A percentile compares a stretch with the other conserved stretches of the same genome.
Evolutionary conservation across 2,329 filamentous ascomycete genomes (phyloP).

Genomic region (Fusarium sp.): DNA sequence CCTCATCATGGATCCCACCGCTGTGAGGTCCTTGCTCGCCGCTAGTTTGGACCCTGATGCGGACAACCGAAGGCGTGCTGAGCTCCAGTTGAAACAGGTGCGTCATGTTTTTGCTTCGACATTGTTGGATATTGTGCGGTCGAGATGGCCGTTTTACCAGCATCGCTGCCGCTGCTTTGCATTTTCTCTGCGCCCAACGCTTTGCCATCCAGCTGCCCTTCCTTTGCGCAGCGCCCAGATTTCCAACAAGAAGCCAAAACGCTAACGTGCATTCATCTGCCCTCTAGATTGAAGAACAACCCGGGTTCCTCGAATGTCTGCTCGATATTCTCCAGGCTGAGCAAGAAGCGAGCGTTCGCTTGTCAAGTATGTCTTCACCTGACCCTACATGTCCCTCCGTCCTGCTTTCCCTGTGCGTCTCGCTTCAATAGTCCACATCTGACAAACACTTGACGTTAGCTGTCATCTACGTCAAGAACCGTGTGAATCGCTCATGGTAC

Average conservation of each 20-base stretch:
- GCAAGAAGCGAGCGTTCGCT: constrained; percentile 82
- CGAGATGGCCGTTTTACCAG: background rate
- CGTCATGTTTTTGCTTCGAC: constrained; percentile 44
- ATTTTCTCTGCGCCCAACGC: constrained; percentile 18
- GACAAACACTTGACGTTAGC: constrained; percentile 61
- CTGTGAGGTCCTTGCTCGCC: constrained; percentile 78
- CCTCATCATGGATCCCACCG: constrained; percentile 74
- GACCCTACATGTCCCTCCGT: constrained; percentile 7
- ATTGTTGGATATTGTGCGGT: background rate
- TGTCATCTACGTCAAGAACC: constrained; percentile 98
- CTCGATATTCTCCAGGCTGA: constrained; percentile 91
- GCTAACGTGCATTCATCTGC: constrained; percentile 35
- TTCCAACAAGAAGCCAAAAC: constrained; percentile 5
- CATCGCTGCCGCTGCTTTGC: constrained; percentile 1
- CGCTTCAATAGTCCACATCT: constrained; percentile 34
- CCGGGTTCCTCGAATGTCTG: constrained; percentile 89
- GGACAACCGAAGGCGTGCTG: constrained; percentile 78
- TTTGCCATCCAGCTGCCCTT: constrained; percentile 23
- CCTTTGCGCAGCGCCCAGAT: constrained; percentile 27
- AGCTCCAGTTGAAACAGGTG: constrained; percentile 85
- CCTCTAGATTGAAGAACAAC: constrained; percentile 82
- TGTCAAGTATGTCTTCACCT: constrained; percentile 76
- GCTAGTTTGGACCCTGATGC: constrained; percentile 79
- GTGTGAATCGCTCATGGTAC: constrained; percentile 91
- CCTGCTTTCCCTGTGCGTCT: constrained; percentile 33